Evolutionary conservation across 2,329 filamentous ascomycete genomes (phyloP).

Genomic region (Dendryphion nanum): DNA sequence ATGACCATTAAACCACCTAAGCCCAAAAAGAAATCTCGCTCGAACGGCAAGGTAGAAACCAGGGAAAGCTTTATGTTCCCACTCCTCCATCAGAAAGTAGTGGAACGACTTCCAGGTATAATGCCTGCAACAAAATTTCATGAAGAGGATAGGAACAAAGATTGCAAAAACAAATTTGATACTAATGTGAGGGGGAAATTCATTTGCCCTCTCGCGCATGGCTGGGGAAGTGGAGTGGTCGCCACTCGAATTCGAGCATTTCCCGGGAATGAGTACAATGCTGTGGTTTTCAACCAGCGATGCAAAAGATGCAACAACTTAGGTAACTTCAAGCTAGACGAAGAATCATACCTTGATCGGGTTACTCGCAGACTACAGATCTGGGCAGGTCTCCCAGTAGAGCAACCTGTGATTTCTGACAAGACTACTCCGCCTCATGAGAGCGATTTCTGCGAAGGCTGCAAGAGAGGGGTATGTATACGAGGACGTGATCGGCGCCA

Average conservation of each 20-base stretch:
- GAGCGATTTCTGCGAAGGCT: conserved; percentile 9
- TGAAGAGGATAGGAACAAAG: conserved; percentile 1
- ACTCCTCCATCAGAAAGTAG: conserved; percentile 4
- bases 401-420: not conserved
- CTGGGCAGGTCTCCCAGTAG: conserved; percentile 17
- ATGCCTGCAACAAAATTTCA: conserved; percentile 2
- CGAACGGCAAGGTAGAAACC: too few species aligned
- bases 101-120: conserved; percentile 2
- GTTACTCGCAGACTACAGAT: conserved; percentile 20
- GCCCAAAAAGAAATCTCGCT: too few species aligned
- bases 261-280: conserved; percentile 14
- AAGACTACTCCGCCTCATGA: conserved; percentile 8
- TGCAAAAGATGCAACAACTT: conserved; percentile 17
- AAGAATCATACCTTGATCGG: conserved; percentile 18
- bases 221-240: conserved; percentile 17
- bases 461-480: conserved; percentile 11
- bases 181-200: conserved; percentile 17
- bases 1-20: too few species aligned
- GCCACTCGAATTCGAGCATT: conserved; percentile 14
- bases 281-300: conserved; percentile 17
- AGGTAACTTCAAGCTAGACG: conserved; percentile 13
- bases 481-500: too few species aligned
- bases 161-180: conserved; percentile 3
- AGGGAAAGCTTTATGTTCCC: too few species aligned
- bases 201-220: conserved; percentile 15